Base-by-base conservation (phyloP, 768 basidiomycete species). In the Leccinum incarnatum region DNA sequence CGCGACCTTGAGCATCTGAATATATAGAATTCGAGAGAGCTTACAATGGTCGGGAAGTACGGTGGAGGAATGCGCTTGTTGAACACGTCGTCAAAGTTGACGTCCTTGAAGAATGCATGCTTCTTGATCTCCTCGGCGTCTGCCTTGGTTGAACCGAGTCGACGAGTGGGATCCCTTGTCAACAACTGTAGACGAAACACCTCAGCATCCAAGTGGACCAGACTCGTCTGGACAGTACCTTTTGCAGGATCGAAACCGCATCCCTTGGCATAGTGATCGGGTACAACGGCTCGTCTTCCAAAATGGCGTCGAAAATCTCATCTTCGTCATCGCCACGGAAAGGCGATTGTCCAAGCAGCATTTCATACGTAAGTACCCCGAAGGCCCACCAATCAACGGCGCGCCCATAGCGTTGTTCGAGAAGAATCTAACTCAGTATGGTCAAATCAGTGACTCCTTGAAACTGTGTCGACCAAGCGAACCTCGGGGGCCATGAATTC, bases 321-420 rank as follows among this genome's bases (percentile, higher is more conserved):
- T 99, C 97, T 73, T 98, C 97, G 65, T 98, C 97, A 67, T 99
- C 97, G 57, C 97, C 97, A 48, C 95, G 88, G 88, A 99, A 99
- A 3, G 97, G 97, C 5, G 97, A 98, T 76, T 98, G 97, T 49
- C 97, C 97, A 25, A 98, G 81, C 55, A 99, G 76, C 97, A 99
- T 99, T 77, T 99, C 97, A 72, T 99, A 99, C 25, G 91, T 98
- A 66, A 99, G 76, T 4, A 99, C 97, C 63, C 97, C 97, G 72
- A 98, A 98, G 12, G 97, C 97, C 97, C 97, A 99, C 97, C 97
- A 99, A 71, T 99, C 97, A 45, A 99, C 97, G 11, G 97, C 96
- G 40, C 95, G 93, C 10, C 95, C 95, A 67, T 99, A 99, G 50
- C 95, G 91, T 77, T 98, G 97, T 76, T 99, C 97, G n/a, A 98